Evolutionary conservation across 768 basidiomycete species (phyloP).

Genomic region (Trametes villosa): DNA sequence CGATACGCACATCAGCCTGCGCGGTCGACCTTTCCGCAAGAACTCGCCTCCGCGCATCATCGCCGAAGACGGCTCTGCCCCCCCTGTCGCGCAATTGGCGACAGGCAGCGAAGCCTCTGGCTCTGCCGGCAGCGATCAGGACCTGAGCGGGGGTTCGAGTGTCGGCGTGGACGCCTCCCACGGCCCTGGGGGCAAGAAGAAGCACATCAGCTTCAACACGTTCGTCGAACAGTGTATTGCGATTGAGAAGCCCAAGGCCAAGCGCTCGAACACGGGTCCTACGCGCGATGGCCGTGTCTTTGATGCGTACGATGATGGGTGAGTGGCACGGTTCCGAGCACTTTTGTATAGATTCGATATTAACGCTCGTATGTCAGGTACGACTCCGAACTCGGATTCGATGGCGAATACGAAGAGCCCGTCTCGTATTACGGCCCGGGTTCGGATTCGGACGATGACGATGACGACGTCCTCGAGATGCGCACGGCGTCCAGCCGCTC

Average conservation of each 20-base stretch:
- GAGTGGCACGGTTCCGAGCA: slow-evolving; percentile 35
- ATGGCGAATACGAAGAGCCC: slow-evolving; percentile 51
- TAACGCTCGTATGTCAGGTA: slow-evolving; percentile 47
- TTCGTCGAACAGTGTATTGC: slow-evolving; percentile 97
- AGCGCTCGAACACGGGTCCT: slow-evolving; percentile 29
- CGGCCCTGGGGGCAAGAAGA: slow-evolving; percentile 65
- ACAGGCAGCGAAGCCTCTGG: slow-evolving; percentile 36
- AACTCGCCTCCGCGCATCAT: slow-evolving; percentile 73
- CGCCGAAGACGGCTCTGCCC: slow-evolving; percentile 31
- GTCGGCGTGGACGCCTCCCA: slow-evolving; percentile 31
- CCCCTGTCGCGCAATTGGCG: slow-evolving; percentile 1
- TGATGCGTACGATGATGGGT: slow-evolving; percentile 65
- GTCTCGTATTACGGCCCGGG: slow-evolving; percentile 31
- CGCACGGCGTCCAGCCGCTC: slow-evolving; percentile 45
- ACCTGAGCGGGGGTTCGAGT: slow-evolving; percentile 32
- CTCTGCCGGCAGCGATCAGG: slow-evolving; percentile 38
- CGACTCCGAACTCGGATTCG: slow-evolving; percentile 61
- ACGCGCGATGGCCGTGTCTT: slow-evolving; percentile 24
- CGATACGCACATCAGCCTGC: slow-evolving; percentile 71
- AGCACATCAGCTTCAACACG: slow-evolving; percentile 96
- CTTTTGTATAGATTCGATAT: background rate
- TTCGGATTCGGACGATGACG: slow-evolving; percentile 47
- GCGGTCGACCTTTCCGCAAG: slow-evolving; percentile 56
- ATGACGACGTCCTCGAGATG: slow-evolving; percentile 69
- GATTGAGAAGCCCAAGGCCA: slow-evolving; percentile 71